Base-by-base conservation (phyloP, 1,139 yeast genomes). In the Sugiyamaella xylanicola region DNA sequence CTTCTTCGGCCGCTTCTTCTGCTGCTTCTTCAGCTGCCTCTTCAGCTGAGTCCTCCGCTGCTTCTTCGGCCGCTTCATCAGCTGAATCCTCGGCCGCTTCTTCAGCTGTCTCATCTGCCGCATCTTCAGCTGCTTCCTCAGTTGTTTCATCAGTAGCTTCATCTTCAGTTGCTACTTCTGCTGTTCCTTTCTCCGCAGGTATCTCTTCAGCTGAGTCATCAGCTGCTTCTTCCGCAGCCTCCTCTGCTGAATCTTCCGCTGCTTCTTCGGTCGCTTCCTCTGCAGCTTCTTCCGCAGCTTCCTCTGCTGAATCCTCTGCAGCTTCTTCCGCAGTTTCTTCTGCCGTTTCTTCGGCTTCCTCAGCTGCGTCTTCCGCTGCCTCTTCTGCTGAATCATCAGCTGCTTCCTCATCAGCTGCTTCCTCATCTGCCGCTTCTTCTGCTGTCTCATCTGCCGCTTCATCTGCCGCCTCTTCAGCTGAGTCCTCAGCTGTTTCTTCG, bases 101-200 rank as follows among this genome's bases (percentile, higher is more conserved):
- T 25, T 21, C 32, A 21, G 16, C 46, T 7, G 17, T 2, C 15
- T 42, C 46, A 20, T 17, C 22, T 20, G 16, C 13, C 21, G 19
- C 15, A 22, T 7, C 8, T 5, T 17, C 15, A 13, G 46, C 16
- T 21, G 16, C 46, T 22, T 42, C 41, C 20, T 37, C 35, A 4
- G 32, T n/a, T 16, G 46, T 15, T 22, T 42, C 46, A 4, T 42
- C 46, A 4, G 46, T n/a, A 20, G 29, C 41, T 37, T 37, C 41
- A 2, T 37, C 41, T 37, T 11, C 41, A n/a, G 41, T 5, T 15
- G 37, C 37, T 32, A 16, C 37, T 32, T 32, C 37, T 32, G 15
- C 43, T n/a, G 37, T 5, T n/a, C n/a, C n/a, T n/a, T n/a, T n/a
- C n/a, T 25, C 29, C 9, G 5, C 29, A 25, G 29, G 8, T 25